Percentiles rank a stretch among this genome's conserved stretches.
These are phyloP conservation scores for Trichophaea hybrida DNA, from an alignment of 2,329 filamentous ascomycete genomes.

Conservation along the genomic window DNA sequence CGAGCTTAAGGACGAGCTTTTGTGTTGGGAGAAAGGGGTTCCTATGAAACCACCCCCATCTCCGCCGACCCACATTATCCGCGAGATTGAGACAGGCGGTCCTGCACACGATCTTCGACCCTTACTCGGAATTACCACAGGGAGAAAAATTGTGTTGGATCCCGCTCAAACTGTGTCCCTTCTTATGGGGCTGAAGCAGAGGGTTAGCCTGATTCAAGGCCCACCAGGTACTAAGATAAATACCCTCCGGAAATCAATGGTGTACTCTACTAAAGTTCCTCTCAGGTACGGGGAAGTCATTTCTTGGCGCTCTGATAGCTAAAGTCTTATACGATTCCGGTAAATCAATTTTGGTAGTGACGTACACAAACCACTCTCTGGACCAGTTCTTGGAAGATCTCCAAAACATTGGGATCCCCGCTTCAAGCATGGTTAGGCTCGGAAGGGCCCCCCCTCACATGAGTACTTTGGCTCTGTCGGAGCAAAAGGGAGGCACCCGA, in stretches of 20 bases:
- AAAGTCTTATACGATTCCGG: slow-evolving; percentile 42
- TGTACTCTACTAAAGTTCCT: slow-evolving; percentile 1
- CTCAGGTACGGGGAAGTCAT: slow-evolving; percentile 59
- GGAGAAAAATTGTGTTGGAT: slow-evolving; percentile 33
- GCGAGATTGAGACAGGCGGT: background rate
- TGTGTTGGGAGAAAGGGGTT: slow-evolving; percentile 30
- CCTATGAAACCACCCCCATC: background rate
- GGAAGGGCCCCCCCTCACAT: slow-evolving; percentile 43
- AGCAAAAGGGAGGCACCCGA: slow-evolving; percentile 31
- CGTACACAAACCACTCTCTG: slow-evolving; percentile 54
- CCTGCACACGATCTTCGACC: background rate
- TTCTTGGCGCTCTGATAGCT: slow-evolving; percentile 50
- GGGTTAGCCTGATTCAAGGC: slow-evolving; percentile 52
- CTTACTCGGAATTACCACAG: background rate
- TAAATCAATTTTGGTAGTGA: slow-evolving; percentile 47
- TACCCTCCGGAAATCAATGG: background rate
- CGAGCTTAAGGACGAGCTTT: slow-evolving; percentile 41
- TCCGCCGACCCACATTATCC: background rate
- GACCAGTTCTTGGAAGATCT: slow-evolving; percentile 54
- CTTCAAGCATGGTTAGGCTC: slow-evolving; percentile 43
- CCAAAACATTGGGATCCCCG: slow-evolving; percentile 42
- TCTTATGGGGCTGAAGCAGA: slow-evolving; percentile 38
- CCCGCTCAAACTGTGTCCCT: slow-evolving; percentile 45
- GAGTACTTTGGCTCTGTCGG: slow-evolving; percentile 35
- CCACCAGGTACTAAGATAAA: slow-evolving; percentile 45